Base-by-base conservation (phyloP, 1,284 basidiomycete genomes). In the Trichosporon inkin region DNA sequence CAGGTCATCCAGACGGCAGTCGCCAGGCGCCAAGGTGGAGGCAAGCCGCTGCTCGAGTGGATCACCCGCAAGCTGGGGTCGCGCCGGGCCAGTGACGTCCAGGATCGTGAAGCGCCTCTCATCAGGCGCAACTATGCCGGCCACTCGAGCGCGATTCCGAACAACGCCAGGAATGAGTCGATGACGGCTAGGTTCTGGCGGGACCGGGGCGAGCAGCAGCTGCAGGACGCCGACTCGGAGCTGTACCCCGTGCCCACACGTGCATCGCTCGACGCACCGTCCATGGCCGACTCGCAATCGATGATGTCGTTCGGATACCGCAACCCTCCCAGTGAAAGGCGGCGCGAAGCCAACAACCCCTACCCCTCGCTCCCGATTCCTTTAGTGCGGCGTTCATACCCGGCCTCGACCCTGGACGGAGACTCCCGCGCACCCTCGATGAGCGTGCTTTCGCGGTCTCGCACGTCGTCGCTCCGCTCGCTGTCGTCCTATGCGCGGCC, bases 11-110 rank as follows among this genome's bases (percentile, higher is more conserved):
- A 49, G 44, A 22, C 44, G 14, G 44, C 44, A 22, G 44, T 49
- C 5, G 44, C 24, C 28, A 49, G 44, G 24, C 44, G 44, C 22
- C 44, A 49, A 49, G 44, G 44, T 49, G 44, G 44, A 28, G 66
- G 61, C 39, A 90, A 92, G 74, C 91, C 91, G 3, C 87, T 94
- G 67, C 87, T 93, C 70, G 89, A 90, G 68, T 94, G 91, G 91
- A 86, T 94, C 67, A 88, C 91, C 67, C 85, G 90, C 66, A 94
- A 94, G 76, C 81, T 93, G 16, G 72, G 70, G 10, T 67, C 64
- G 7, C 65, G 68, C 0, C 66, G 73, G 22, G 47, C 44, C 64
- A 59, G 70, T 63, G 32, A 68, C 61, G 58, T 55, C 52, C 53
- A 62, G 35, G 54, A 63, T 13, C 19, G 40, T 14, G 64, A 63